phyloP scores from a whole-genome alignment of 495 filamentous ascomycete genomes.

The Neurospora terricola region DNA sequence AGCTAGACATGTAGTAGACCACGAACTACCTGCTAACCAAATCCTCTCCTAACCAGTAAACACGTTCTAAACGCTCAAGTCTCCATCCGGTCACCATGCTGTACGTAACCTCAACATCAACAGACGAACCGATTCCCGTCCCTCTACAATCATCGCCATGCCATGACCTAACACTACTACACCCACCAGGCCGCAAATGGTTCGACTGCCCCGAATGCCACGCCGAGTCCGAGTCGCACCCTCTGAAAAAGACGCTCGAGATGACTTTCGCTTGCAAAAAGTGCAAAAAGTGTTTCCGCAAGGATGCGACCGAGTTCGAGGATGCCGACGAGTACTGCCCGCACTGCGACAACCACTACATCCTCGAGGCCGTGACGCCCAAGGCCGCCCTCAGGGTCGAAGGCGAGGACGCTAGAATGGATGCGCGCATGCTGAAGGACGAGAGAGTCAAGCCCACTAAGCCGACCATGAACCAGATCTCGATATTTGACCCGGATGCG shows the following conservation, averaged over 20 bases:
- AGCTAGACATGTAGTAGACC: not conserved
- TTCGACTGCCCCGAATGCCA: constrained; percentile 98
- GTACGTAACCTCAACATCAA: constrained; percentile 38
- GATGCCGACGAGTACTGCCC: constrained; percentile 98
- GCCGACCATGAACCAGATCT: constrained; percentile 38
- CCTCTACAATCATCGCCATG: not conserved
- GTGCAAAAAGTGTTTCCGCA: constrained; percentile 95
- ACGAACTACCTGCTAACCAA: not conserved
- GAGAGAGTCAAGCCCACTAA: constrained; percentile 57
- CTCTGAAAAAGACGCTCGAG: constrained; percentile 64
- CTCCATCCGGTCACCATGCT: constrained; percentile 88
- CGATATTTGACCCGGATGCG: constrained; percentile 55
- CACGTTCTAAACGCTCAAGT: constrained; percentile 98
- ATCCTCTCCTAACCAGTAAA: constrained; percentile 45
- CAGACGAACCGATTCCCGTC: not conserved
- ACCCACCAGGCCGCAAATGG: constrained; percentile 71
- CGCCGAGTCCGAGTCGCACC: constrained; percentile 65
- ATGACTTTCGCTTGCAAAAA: constrained; percentile 98
- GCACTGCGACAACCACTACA: constrained; percentile 98
- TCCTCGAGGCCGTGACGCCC: constrained; percentile 76
- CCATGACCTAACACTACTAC: not conserved
- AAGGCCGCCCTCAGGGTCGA: constrained; percentile 74
- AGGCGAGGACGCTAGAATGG: constrained; percentile 76
- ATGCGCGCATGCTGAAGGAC: constrained; percentile 88
- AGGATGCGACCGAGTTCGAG: constrained; percentile 83